phyloP scores from a whole-genome alignment of 2,329 filamentous ascomycete genomes.

The Beauveria caledonica region DNA sequence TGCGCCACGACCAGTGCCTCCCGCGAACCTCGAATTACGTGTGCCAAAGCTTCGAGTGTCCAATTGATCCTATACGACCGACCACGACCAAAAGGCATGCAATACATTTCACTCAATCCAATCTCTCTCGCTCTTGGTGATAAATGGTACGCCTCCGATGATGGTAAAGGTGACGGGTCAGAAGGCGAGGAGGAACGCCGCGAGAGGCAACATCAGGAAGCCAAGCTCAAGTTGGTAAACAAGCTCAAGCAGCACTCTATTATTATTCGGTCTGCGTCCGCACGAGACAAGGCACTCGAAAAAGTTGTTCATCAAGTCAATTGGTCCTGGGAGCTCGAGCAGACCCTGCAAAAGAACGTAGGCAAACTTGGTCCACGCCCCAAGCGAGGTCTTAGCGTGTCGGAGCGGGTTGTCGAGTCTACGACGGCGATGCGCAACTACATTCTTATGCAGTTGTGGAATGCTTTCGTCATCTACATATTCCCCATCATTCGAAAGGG shows the following conservation, averaged over 20 bases:
- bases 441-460: slow-evolving; percentile 58
- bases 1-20: slow-evolving; percentile 47
- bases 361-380: slow-evolving; percentile 73
- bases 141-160: slow-evolving; percentile 42
- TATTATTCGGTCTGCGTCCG: slow-evolving; percentile 63
- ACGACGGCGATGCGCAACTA: slow-evolving; percentile 79
- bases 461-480: slow-evolving; percentile 63
- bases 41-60: slow-evolving; percentile 61
- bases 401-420: slow-evolving; percentile 88
- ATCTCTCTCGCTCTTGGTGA: slow-evolving; percentile 81
- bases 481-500: slow-evolving; percentile 65
- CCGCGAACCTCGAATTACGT: slow-evolving; percentile 63
- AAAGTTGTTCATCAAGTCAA: slow-evolving; percentile 90
- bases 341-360: slow-evolving; percentile 81
- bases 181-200: slow-evolving; percentile 67
- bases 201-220: slow-evolving; percentile 48
- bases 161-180: slow-evolving; percentile 35
- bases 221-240: slow-evolving; percentile 62
- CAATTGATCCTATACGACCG: slow-evolving; percentile 87
- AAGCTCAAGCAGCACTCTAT: slow-evolving; percentile 88
- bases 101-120: slow-evolving; percentile 86
- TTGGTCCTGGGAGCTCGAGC: slow-evolving; percentile 84
- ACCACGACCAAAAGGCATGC: slow-evolving; percentile 80
- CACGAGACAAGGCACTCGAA: slow-evolving; percentile 73
- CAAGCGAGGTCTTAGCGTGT: slow-evolving; percentile 82